phyloP scores from a whole-genome alignment of 805 yeast species.

The Barnettozyma populi region DNA sequence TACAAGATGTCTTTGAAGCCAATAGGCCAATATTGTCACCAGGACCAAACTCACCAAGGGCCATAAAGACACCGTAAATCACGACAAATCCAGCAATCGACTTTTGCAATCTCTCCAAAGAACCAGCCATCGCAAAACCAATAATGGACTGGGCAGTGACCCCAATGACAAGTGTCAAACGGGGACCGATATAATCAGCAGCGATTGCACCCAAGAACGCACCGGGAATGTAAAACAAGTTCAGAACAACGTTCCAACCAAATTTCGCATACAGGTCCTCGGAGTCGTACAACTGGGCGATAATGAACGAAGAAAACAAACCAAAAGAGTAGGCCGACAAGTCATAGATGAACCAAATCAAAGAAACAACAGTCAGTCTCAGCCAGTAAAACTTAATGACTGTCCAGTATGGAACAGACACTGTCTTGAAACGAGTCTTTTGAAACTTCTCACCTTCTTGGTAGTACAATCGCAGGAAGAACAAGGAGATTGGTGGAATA shows the following conservation, averaged over 20 bases:
- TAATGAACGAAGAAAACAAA: constrained; percentile 70
- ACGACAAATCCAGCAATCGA: constrained; percentile 78
- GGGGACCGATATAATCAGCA: constrained; percentile 90
- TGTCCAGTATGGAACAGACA: constrained; percentile 58
- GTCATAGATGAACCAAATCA: constrained; percentile 90
- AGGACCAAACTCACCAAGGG: constrained; percentile 91
- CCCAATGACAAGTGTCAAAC: constrained; percentile 69
- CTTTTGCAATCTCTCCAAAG: constrained; percentile 46
- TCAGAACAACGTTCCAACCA: constrained; percentile 91
- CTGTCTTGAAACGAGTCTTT: constrained; percentile 63
- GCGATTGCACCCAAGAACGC: constrained; percentile 78
- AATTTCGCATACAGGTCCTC: constrained; percentile 65
- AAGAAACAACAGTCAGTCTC: constrained; percentile 60
- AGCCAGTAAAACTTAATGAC: constrained; percentile 81
- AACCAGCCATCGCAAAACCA: constrained; percentile 81
- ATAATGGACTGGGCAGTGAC: constrained; percentile 66
- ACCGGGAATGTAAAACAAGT: constrained; percentile 87
- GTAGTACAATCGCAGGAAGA: constrained; percentile 71
- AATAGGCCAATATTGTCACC: constrained; percentile 89
- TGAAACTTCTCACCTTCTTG: constrained; percentile 67
- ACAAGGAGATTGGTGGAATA: constrained; percentile 73
- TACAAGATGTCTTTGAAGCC: constrained; percentile 81
- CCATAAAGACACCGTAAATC: constrained; percentile 79
- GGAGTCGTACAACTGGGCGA: constrained; percentile 50
- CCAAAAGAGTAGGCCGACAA: constrained; percentile 86